Percentiles rank a stretch among this genome's conserved stretches.
phyloP scores from a whole-genome alignment of 805 yeast species.

The Wickerhamomyces queroliae region DNA sequence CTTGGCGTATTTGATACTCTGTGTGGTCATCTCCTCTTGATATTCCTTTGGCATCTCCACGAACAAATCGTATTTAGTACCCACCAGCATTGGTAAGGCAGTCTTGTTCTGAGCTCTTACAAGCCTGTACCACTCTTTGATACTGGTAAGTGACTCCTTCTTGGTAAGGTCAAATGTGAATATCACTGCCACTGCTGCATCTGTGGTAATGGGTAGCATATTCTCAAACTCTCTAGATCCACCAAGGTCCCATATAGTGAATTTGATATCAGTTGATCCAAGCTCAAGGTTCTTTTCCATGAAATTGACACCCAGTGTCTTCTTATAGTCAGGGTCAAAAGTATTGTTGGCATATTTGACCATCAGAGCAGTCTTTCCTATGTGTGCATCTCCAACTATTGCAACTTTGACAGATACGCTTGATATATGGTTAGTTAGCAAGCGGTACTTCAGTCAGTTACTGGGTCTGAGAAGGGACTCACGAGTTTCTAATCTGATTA shows the following conservation, averaged over 20 bases:
- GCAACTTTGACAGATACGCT: slow-evolving; percentile 78
- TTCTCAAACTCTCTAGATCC: slow-evolving; percentile 94
- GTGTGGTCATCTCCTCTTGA: slow-evolving; percentile 77
- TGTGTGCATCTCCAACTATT: slow-evolving; percentile 90
- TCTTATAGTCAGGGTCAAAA: slow-evolving; percentile 87
- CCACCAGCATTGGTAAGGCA: slow-evolving; percentile 87
- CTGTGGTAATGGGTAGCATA: slow-evolving; percentile 89
- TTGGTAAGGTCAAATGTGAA: slow-evolving; percentile 89
- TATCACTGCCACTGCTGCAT: slow-evolving; percentile 86
- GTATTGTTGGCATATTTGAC: slow-evolving; percentile 95
- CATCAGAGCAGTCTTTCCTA: slow-evolving; percentile 95
- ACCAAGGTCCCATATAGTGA: slow-evolving; percentile 93
- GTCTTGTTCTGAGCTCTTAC: slow-evolving; percentile 85
- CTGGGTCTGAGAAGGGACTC: not conserved
- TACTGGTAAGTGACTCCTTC: slow-evolving; percentile 76
- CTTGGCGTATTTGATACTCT: slow-evolving; percentile 77
- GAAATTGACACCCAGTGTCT: slow-evolving; percentile 91
- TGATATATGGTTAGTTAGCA: not conserved
- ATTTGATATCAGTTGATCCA: slow-evolving; percentile 81
- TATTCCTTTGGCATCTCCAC: slow-evolving; percentile 73
- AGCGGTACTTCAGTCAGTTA: too few species aligned
- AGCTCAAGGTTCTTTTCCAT: slow-evolving; percentile 86
- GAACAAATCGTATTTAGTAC: slow-evolving; percentile 89
- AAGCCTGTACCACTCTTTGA: slow-evolving; percentile 92
- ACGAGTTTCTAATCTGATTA: slow-evolving; percentile 1